Conservation (phyloP, 306 rosid genomes). For the Comarum palustre region DNA sequence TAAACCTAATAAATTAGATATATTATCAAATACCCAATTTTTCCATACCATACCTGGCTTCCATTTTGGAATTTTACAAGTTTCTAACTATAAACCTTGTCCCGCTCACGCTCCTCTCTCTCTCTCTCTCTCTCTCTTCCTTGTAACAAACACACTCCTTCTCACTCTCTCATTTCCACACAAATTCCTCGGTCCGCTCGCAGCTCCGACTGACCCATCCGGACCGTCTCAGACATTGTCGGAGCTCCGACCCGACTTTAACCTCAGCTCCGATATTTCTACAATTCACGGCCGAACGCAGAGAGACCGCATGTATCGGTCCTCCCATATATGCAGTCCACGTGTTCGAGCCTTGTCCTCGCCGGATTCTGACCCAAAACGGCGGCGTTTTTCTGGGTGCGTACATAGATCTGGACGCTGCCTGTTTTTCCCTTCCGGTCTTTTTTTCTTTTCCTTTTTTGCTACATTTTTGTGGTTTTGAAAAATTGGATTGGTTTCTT, state of each 20-base stretch:
- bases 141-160: constrained; percentile 31
- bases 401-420: constrained; percentile 35
- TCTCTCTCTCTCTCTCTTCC: constrained; percentile 25
- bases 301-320: not conserved
- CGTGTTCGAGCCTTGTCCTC: constrained; percentile 8
- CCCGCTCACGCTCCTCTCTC: constrained; percentile 56
- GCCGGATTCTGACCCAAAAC: constrained; percentile 14
- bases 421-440: not conserved
- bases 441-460: not conserved
- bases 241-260: constrained; percentile 42
- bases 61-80: constrained; percentile 31
- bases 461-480: not conserved
- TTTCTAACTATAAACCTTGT: constrained; percentile 54
- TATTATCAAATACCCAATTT: too few relatives aligned
- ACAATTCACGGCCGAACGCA: not conserved
- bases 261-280: constrained; percentile 4
- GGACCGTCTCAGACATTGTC: constrained; percentile 21
- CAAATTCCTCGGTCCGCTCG: constrained; percentile 3
- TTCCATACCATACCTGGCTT: not conserved
- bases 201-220: constrained; percentile 6
- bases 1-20: too few relatives aligned
- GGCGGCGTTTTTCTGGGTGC: constrained; percentile 25
- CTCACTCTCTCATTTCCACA: constrained; percentile 14
- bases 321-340: not conserved
- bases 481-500: too few relatives aligned